Evolutionary conservation across 495 filamentous ascomycete genomes (phyloP), one percentile per base, ranked within the genome.

Genomic region (Astrocystis sublimbata): DNA sequence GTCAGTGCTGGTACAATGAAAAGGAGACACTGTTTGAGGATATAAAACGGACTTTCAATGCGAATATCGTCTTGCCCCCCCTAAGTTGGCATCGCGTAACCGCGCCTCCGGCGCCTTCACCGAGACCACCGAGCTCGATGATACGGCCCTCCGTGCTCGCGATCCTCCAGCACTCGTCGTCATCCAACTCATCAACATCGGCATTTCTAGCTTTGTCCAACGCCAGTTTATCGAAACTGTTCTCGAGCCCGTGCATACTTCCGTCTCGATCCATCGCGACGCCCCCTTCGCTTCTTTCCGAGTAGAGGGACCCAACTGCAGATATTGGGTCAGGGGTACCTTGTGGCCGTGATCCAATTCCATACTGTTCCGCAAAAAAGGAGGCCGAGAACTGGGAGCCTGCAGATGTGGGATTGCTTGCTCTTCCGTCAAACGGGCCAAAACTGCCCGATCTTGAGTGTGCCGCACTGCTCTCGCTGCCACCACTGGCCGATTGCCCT

Each of bases 51-150:
- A 97, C 94, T 88, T 98, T 98, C 60, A 98, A 80, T 10, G 94
- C 94, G 79, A 98, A 98, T 23, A 97, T 85, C 0, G 92, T 98
- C 75, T 94, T 96, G 45, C 92, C 92, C 24, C 90, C 92, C 71
- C 90, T 90, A 58, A 98, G 80, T 73, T 85, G 89, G 74, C 92
- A 96, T 66, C 88, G 86, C 35, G 96, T 98, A 36, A 98, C 94
- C 8, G 94, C 94, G 69, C 94, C 94, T 55, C 94, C 94, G 47
- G 96, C 93, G 62, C 94, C 94, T 75, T 98, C 94, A 58, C 94
- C 94, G 43, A 98, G 76, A 69, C 90, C 92, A 7, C 96, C 96
- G 41, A 97, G 72, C 76, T 98, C 92, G 41, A 89, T 75, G 60
- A 98, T 92, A 71, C 90, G 85, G 69, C 91, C 90, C 69, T 93